These are phyloP conservation scores for Isatis tinctoria DNA, from an alignment of 345 rosid species.

Conservation along the genomic window DNA sequence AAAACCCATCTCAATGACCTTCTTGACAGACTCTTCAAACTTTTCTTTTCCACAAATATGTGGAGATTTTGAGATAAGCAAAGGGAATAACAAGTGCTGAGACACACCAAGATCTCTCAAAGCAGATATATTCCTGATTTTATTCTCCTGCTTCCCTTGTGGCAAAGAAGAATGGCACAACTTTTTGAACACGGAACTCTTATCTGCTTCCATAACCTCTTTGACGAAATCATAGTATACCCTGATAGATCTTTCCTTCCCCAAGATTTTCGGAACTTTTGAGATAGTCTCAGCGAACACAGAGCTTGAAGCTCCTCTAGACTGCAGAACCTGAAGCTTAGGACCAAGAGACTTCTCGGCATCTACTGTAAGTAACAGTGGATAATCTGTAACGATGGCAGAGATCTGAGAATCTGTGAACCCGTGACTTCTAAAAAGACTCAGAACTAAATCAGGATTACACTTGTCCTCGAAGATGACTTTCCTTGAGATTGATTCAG, in stretches of 20 bases:
- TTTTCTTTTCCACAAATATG: not conserved
- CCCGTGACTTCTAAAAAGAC: not conserved
- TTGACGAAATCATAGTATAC: not conserved
- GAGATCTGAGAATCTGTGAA: slow-evolving; percentile 6
- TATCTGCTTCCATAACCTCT: not conserved
- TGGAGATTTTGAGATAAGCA: not conserved
- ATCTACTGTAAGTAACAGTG: not conserved
- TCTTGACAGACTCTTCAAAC: slow-evolving; percentile 6
- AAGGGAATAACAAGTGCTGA: not conserved
- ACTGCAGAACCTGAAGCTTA: not conserved
- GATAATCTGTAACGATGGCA: not conserved
- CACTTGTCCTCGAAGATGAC: not conserved
- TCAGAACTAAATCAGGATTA: not conserved
- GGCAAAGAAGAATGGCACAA: not conserved
- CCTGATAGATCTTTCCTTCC: not conserved
- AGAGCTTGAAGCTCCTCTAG: not conserved
- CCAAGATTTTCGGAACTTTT: not conserved
- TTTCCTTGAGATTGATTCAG: not conserved
- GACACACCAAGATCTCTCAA: slow-evolving; percentile 26
- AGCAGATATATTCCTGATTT: not conserved
- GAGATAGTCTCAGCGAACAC: not conserved
- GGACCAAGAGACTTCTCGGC: slow-evolving; percentile 4
- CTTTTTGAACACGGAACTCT: not conserved
- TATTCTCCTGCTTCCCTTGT: not conserved
- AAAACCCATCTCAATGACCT: slow-evolving; percentile 18